Evolutionary conservation across 805 yeast species (phyloP), one percentile per base, ranked within the genome.

Genomic region (Saturnispora galanensis): DNA sequence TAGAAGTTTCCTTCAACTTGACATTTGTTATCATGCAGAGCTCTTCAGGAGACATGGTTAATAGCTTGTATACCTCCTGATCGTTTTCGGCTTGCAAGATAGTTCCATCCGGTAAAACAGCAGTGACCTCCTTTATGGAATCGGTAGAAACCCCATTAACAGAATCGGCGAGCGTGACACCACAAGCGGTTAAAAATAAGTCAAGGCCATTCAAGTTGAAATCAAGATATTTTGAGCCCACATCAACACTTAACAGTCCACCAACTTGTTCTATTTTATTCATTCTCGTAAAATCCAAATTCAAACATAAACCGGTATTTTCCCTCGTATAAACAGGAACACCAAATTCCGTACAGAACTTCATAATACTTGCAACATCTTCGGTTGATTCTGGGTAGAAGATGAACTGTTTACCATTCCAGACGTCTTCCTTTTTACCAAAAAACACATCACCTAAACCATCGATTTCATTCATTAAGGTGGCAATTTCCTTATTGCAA

Each of bases 81-180:
- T 37, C 31, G 10, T 47, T 45, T 1, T 29, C 29, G 11, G 50
- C 41, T 0, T 29, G 39, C 7, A 52, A 5, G 11, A 53, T 41
- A 8, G 51, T 46, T 8, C 65, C 65, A 47, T 57, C 62, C 11
- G 64, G 59, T 26, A 60, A 47, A 7, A 59, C 62, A 30, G 50
- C 53, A 9, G 53, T 56, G 16, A 54, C 35, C 21, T 41, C 47
- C 21, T 35, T 35, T 3, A 60, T 46, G 4, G 37, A 32, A 2
- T 30, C 11, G 3, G 42, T 40, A 15, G 50, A 47, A 41, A 52
- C 45, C 9, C 41, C 49, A 17, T 38, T 31, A n/a, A 51, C 28
- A 31, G 55, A 38, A 36, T 41, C 32, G 5, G 43, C 30, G 6
- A 47, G 34, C 33, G 46, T 33, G 6, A 55, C 32, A 4, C 62